These are phyloP conservation scores for Dactylonectria macrodidyma DNA, from an alignment of 2,329 filamentous ascomycete species.

Conservation along the genomic window DNA sequence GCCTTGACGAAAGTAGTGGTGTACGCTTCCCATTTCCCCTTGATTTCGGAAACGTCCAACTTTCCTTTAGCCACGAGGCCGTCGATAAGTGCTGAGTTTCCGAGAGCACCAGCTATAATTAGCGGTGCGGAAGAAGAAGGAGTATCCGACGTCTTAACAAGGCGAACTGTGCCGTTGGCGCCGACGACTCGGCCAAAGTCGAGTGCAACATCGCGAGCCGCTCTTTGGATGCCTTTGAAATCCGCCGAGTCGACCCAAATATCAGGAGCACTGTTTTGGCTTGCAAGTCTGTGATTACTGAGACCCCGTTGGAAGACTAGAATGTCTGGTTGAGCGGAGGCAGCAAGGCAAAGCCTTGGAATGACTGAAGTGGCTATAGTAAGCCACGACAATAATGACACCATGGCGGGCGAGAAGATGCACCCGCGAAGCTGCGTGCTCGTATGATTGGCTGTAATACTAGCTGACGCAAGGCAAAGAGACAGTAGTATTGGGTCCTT, in stretches of 20 bases:
- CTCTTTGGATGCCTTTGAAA: constrained; percentile 45
- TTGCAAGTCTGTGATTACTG: neutral
- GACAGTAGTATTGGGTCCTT: neutral
- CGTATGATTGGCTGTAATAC: neutral
- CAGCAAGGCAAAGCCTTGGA: neutral
- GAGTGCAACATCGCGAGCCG: constrained; percentile 75
- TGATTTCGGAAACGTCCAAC: constrained; percentile 69
- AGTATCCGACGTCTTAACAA: neutral
- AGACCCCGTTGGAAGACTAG: neutral
- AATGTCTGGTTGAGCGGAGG: neutral
- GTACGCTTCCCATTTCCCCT: constrained; percentile 80
- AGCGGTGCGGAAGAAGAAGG: constrained; percentile 68
- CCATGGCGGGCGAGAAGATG: neutral
- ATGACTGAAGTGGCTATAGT: neutral
- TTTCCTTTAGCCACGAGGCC: constrained; percentile 67
- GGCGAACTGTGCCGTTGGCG: constrained; percentile 58
- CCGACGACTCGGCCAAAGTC: constrained; percentile 82
- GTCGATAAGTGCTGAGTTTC: constrained; percentile 74
- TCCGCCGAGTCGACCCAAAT: neutral
- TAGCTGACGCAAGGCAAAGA: neutral
- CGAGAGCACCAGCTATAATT: constrained; percentile 79
- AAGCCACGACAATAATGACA: neutral
- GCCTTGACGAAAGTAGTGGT: constrained; percentile 68
- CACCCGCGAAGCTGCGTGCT: neutral
- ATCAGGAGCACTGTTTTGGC: neutral